phyloP scores from a whole-genome alignment of 2,329 filamentous ascomycete species.

The Arthroderma sp. region DNA sequence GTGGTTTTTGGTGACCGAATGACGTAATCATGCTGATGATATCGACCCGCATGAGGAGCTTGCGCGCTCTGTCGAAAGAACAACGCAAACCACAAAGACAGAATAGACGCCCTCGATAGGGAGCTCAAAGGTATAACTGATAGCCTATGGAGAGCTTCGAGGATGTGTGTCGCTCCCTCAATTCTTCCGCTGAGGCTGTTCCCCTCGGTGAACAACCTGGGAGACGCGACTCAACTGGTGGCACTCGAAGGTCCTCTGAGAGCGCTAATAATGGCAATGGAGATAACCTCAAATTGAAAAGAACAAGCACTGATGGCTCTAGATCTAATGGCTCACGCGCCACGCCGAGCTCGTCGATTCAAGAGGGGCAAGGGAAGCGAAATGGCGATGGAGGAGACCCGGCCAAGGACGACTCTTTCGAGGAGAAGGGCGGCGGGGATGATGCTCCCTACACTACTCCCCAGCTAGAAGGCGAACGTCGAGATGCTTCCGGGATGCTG shows the following conservation, averaged over 20 bases:
- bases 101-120: too few species aligned
- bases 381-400: background rate
- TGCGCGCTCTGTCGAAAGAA: too few species aligned
- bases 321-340: background rate
- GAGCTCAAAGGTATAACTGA: background rate
- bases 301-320: background rate
- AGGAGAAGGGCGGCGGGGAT: background rate
- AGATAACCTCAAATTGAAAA: background rate
- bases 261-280: background rate
- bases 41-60: too few species aligned
- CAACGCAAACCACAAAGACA: too few species aligned
- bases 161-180: constrained; percentile 20
- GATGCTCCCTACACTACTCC: constrained; percentile 3
- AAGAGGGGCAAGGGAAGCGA: too few species aligned
- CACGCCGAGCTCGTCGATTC: background rate
- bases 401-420: background rate
- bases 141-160: constrained; percentile 28
- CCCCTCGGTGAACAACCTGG: constrained; percentile 11
- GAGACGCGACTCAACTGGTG: background rate
- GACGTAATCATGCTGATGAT: too few species aligned
- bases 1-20: too few species aligned
- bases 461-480: constrained; percentile 18
- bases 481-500: constrained; percentile 18
- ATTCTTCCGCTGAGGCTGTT: constrained; percentile 14
- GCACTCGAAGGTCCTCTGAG: constrained; percentile 5